These are phyloP conservation scores for Blumeria hordei DNA, from an alignment of 2,329 filamentous ascomycete species.

Conservation along the genomic window DNA sequence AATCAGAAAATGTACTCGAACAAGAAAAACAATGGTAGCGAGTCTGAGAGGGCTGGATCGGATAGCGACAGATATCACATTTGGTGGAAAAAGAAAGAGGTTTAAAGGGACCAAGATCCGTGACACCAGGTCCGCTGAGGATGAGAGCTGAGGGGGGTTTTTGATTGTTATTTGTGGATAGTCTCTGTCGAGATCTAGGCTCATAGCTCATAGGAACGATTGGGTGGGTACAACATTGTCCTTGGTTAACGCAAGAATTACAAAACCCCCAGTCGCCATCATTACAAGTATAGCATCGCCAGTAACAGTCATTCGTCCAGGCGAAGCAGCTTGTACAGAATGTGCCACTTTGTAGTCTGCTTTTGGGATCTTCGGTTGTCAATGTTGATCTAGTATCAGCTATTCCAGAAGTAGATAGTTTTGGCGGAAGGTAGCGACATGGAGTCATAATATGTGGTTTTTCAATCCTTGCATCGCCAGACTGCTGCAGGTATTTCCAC, in stretches of 20 bases:
- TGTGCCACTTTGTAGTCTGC: slow-evolving; percentile 49
- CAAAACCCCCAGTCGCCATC: slow-evolving; percentile 92
- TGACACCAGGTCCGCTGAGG: slow-evolving; percentile 22
- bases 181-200: slow-evolving; percentile 17
- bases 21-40: slow-evolving; percentile 66
- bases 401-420: slow-evolving; percentile 21
- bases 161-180: slow-evolving; percentile 15
- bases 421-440: slow-evolving; percentile 29
- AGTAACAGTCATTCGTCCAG: slow-evolving; percentile 65
- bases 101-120: slow-evolving; percentile 29
- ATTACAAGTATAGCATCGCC: slow-evolving; percentile 72
- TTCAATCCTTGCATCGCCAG: slow-evolving; percentile 12
- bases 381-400: slow-evolving; percentile 30
- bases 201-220: slow-evolving; percentile 50
- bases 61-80: slow-evolving; percentile 55
- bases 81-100: slow-evolving; percentile 47
- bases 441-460: slow-evolving; percentile 33
- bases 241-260: slow-evolving; percentile 64
- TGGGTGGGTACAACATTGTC: slow-evolving; percentile 57
- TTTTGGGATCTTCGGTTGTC: slow-evolving; percentile 41
- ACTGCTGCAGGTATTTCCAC: slow-evolving; percentile 30
- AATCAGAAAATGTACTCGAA: slow-evolving; percentile 26
- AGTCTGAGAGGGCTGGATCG: slow-evolving; percentile 43
- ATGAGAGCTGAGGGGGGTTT: slow-evolving; percentile 22
- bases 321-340: slow-evolving; percentile 60